Evolutionary conservation across 495 filamentous ascomycete species (phyloP).

Genomic region (Extremus antarcticus): DNA sequence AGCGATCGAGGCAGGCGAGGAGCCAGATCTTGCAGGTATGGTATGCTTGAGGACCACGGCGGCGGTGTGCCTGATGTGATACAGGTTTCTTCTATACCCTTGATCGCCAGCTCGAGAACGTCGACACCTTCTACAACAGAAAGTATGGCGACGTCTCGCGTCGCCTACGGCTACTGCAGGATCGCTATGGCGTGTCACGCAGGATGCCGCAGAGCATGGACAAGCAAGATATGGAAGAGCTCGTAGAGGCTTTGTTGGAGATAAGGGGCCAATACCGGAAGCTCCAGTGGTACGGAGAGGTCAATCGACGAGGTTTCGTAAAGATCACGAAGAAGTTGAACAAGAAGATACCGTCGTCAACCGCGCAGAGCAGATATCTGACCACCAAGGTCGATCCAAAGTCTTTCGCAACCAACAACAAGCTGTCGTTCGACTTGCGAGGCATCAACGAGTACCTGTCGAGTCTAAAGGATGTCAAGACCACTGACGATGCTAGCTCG

Average conservation of each 20-base stretch:
- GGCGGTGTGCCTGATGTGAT: not conserved
- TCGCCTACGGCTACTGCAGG: slow-evolving; percentile 70
- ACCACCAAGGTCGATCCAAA: slow-evolving; percentile 76
- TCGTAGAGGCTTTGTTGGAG: slow-evolving; percentile 80
- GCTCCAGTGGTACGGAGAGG: slow-evolving; percentile 94
- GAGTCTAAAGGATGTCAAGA: slow-evolving; percentile 59
- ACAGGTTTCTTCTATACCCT: slow-evolving; percentile 89
- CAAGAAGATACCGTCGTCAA: slow-evolving; percentile 66
- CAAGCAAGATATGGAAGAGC: slow-evolving; percentile 73
- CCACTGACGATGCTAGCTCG: slow-evolving; percentile 58
- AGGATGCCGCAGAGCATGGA: slow-evolving; percentile 44
- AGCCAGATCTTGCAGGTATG: slow-evolving; percentile 61
- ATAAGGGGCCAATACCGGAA: slow-evolving; percentile 77
- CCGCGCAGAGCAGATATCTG: slow-evolving; percentile 71
- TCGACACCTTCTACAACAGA: slow-evolving; percentile 91
- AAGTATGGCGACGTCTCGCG: slow-evolving; percentile 75
- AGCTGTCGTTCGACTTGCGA: slow-evolving; percentile 54
- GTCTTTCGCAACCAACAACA: slow-evolving; percentile 68
- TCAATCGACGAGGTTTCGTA: slow-evolving; percentile 86
- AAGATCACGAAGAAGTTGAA: slow-evolving; percentile 98
- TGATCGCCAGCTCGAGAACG: slow-evolving; percentile 91
- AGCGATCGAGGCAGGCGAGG: slow-evolving; percentile 52
- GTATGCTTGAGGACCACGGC: not conserved
- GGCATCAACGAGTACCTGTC: slow-evolving; percentile 88
- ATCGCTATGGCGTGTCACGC: slow-evolving; percentile 60